phyloP scores from a whole-genome alignment of 2,329 filamentous ascomycete species.

The Pseudogymnoascus destructans region DNA sequence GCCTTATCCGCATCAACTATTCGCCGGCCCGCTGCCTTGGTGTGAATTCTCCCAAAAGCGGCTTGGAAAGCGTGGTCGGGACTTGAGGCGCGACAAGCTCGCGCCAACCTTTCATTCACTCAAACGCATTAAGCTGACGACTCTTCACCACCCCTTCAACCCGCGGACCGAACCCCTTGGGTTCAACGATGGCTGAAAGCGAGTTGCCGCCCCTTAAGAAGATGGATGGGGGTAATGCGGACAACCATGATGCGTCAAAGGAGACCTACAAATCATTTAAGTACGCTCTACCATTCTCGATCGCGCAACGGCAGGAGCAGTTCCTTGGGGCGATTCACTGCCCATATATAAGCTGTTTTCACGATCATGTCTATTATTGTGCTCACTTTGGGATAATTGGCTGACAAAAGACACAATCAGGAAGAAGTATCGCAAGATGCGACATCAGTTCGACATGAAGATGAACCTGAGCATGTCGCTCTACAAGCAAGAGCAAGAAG shows the following conservation, averaged over 20 bases:
- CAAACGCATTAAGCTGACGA: background rate
- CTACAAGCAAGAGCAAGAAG: slow-evolving; percentile 69
- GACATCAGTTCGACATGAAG: slow-evolving; percentile 60
- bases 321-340: background rate
- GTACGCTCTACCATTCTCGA: slow-evolving; percentile 19
- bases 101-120: background rate
- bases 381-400: background rate
- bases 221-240: slow-evolving; percentile 14
- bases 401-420: slow-evolving; percentile 39
- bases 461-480: slow-evolving; percentile 72
- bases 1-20: slow-evolving; percentile 5
- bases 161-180: background rate
- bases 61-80: background rate
- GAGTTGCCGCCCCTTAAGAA: slow-evolving; percentile 1
- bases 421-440: slow-evolving; percentile 95
- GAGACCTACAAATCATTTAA: slow-evolving; percentile 29
- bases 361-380: background rate
- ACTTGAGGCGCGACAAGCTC: background rate
- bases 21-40: background rate
- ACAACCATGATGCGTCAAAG: slow-evolving; percentile 20
- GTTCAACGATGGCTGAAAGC: background rate
- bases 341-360: background rate
- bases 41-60: background rate
- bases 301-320: background rate
- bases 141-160: background rate